Evolutionary conservation across 2,329 filamentous ascomycete species (phyloP).

Genomic region (Ceratocystis alfenasii): DNA sequence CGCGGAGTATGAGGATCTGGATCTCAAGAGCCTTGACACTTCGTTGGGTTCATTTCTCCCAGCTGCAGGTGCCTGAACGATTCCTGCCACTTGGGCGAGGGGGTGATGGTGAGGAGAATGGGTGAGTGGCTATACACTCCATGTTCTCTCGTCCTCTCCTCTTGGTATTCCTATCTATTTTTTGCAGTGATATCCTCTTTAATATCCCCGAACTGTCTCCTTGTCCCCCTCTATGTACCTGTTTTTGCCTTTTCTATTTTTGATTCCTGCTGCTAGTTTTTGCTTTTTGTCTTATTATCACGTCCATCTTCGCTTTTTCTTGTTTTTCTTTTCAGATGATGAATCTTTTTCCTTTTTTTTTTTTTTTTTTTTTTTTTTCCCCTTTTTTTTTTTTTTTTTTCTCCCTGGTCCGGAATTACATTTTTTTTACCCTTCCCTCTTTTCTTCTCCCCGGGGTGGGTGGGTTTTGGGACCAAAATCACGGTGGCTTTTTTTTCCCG

Average conservation of each 20-base stretch:
- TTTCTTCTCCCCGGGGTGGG: too few species aligned
- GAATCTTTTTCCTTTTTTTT: slow-evolving; percentile 5
- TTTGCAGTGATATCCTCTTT: neutral
- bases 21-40: slow-evolving; percentile 6
- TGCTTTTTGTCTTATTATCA: neutral
- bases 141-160: neutral
- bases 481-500: too few species aligned
- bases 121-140: too few species aligned
- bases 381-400: too few species aligned
- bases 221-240: neutral
- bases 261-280: neutral
- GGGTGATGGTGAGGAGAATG: neutral
- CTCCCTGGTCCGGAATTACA: neutral
- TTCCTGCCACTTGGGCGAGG: neutral
- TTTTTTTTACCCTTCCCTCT: too few species aligned
- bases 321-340: slow-evolving; percentile 8
- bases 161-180: neutral
- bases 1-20: slow-evolving; percentile 4
- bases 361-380: neutral
- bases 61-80: neutral
- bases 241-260: slow-evolving; percentile 3
- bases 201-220: neutral
- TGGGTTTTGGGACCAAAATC: too few species aligned
- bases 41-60: neutral
- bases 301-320: neutral